Evolutionary conservation across 352 stramenopile genomes (phyloP), one percentile per base, ranked within the genome.

Genomic region (Phytophthora pistaciae): DNA sequence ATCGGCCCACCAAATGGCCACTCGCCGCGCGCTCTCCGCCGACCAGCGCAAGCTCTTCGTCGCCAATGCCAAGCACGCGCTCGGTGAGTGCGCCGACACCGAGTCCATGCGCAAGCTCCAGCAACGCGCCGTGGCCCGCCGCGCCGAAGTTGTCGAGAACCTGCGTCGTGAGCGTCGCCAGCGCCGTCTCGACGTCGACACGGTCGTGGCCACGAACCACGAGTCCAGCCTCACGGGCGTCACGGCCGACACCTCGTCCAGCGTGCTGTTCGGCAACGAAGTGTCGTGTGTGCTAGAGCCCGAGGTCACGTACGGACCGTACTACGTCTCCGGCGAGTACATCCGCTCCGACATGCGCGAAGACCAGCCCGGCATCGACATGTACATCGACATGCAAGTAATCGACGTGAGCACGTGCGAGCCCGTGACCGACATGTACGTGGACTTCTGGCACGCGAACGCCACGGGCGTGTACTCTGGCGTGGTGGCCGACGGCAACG

Each of bases 361-460:
- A 36, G 50, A 69, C 16, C 70, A 77, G 42, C 9, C 44, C 2
- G 70, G 70, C 18, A 31, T 77, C 27, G 54, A 69, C 14, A 68
- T 77, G 57, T 74, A 70, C 70, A 70, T 69, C 18, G 70, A 72
- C 23, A 9, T 74, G 14, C 70, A 77, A 23, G 54, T 77, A 25
- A 70, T 77, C 48, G 70, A 77, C 10, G 70, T 77, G 25, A 74
- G 61, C 20, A 60, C 70, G 14, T 77, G 70, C 13, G 29, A 74
- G 33, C 70, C 70, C 20, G 70, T 77, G 21, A 58, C 46, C 7
- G 42, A 74, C 55, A 67, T 74, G 58, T 77, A 73, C 55, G 57
- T 77, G 14, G 69, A 77, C 46, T 77, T 73, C 54, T 77, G 69
- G 71, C 71, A 78, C 57, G 68, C 66, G 10, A 78, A 78, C 29